Evolutionary conservation across 2,329 filamentous ascomycete species (phyloP).

Genomic region (Aspergillus hiratsukae): DNA sequence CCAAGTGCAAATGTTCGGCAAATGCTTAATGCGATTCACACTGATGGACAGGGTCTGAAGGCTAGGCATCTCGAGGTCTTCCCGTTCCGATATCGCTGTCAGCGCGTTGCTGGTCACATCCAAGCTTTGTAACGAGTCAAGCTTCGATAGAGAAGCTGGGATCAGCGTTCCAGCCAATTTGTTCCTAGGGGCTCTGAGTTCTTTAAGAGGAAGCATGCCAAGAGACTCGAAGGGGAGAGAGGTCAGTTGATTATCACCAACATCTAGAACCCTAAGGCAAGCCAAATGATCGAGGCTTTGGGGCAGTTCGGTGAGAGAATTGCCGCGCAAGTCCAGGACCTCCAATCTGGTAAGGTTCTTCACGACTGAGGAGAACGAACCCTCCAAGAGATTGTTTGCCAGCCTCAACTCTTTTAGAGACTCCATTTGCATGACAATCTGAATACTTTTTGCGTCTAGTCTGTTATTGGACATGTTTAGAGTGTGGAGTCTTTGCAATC

Average conservation of each 20-base stretch:
- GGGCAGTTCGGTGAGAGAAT: slow-evolving; percentile 70
- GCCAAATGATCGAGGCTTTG: slow-evolving; percentile 61
- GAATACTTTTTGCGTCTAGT: slow-evolving; percentile 66
- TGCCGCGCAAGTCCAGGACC: slow-evolving; percentile 74
- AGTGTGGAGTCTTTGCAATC: slow-evolving; percentile 68
- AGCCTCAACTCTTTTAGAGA: slow-evolving; percentile 76
- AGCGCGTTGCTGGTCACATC: slow-evolving; percentile 76
- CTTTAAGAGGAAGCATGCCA: slow-evolving; percentile 63
- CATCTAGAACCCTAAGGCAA: slow-evolving; percentile 69
- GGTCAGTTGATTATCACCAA: slow-evolving; percentile 73
- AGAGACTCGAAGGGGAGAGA: slow-evolving; percentile 67
- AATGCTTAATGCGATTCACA: slow-evolving; percentile 67
- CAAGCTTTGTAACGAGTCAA: slow-evolving; percentile 66
- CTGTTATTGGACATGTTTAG: slow-evolving; percentile 84
- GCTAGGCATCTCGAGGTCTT: slow-evolving; percentile 60
- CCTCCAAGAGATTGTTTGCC: slow-evolving; percentile 69
- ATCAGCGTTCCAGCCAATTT: slow-evolving; percentile 70
- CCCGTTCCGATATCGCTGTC: slow-evolving; percentile 45
- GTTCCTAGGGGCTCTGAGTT: slow-evolving; percentile 74
- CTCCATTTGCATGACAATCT: slow-evolving; percentile 68
- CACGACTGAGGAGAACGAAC: slow-evolving; percentile 61
- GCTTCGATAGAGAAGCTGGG: slow-evolving; percentile 52
- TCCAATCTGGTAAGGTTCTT: slow-evolving; percentile 66
- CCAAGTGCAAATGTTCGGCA: slow-evolving; percentile 76
- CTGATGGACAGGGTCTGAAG: slow-evolving; percentile 72